Evolutionary conservation across 202 grass and related monocot genomes (phyloP).

Genomic region (Schoenoplectus triqueter): DNA sequence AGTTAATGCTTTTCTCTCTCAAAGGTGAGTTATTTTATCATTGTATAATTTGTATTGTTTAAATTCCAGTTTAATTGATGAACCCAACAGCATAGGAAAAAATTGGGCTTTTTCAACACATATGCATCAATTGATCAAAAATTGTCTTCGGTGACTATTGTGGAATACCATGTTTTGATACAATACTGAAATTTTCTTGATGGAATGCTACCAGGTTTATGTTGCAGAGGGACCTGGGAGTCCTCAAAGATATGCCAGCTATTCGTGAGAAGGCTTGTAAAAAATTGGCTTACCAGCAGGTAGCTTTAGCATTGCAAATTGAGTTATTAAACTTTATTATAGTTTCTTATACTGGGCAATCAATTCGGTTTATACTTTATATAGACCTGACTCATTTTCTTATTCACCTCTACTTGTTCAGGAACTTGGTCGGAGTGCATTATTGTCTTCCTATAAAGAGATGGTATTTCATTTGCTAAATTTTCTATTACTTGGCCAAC

Average conservation of each 20-base stretch:
- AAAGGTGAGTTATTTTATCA: conserved; percentile 39
- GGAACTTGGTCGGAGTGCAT: conserved; percentile 49
- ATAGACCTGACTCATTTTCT: conserved; percentile 20
- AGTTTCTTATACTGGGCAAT: conserved; percentile 5
- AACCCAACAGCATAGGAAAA: neutral
- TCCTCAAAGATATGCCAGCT: conserved; percentile 70
- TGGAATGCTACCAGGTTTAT: conserved; percentile 48
- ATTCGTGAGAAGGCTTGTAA: conserved; percentile 63
- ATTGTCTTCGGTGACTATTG: neutral
- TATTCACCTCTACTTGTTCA: conserved; percentile 47
- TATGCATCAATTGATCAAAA: neutral
- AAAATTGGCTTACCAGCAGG: conserved; percentile 70
- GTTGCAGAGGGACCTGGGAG: conserved; percentile 65
- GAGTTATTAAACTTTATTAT: conserved; percentile 8
- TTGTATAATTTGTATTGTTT: neutral
- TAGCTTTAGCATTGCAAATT: conserved; percentile 25
- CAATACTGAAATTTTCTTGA: conserved; percentile 34
- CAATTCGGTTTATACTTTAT: neutral
- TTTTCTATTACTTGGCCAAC: neutral
- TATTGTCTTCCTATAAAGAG: conserved; percentile 69
- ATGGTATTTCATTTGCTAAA: conserved; percentile 59
- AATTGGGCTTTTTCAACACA: neutral
- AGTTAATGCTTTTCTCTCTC: conserved; percentile 59
- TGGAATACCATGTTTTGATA: neutral
- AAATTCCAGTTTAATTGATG: neutral